Conservation (phyloP, 2,329 filamentous ascomycete genomes). For the Anthostomella pinea region DNA sequence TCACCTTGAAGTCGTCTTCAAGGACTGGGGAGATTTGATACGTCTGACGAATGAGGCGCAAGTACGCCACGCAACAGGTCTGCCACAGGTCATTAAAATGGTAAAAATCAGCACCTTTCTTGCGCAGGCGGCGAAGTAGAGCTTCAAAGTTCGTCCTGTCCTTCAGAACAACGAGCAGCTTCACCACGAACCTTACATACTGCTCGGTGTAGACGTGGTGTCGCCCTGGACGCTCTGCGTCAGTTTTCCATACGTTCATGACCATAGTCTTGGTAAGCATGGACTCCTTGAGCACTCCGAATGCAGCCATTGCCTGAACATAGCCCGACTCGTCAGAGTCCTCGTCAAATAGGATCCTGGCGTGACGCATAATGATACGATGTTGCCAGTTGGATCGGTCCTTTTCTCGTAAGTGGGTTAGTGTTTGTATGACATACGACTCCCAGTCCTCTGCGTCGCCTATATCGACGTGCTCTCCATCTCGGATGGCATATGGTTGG, state of each 20-base stretch:
- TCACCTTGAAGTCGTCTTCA: slow-evolving; percentile 55
- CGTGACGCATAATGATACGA: slow-evolving; percentile 77
- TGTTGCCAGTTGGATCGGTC: slow-evolving; percentile 97
- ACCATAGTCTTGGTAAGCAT: slow-evolving; percentile 94
- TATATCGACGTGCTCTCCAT: slow-evolving; percentile 44
- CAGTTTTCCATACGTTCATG: slow-evolving; percentile 92
- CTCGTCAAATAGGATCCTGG: slow-evolving; percentile 52
- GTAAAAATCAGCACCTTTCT: slow-evolving; percentile 74
- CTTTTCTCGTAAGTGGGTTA: slow-evolving; percentile 58
- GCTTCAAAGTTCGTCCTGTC: slow-evolving; percentile 76
- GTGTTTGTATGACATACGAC: slow-evolving; percentile 49
- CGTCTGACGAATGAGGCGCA: slow-evolving; percentile 49
- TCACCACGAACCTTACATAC: slow-evolving; percentile 80
- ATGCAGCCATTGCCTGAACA: slow-evolving; percentile 73
- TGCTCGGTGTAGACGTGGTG: slow-evolving; percentile 90
- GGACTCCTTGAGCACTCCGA: slow-evolving; percentile 67
- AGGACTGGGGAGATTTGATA: slow-evolving; percentile 44
- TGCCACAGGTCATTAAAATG: slow-evolving; percentile 61
- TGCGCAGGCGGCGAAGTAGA: slow-evolving; percentile 74
- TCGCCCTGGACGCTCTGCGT: slow-evolving; percentile 76
- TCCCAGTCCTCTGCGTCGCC: slow-evolving; percentile 64
- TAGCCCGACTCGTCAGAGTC: slow-evolving; percentile 39
- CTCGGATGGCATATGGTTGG: slow-evolving; percentile 53
- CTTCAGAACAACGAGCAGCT: slow-evolving; percentile 68
- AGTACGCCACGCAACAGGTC: slow-evolving; percentile 51